Conservation (phyloP, 768 basidiomycete species). For the Russula earlei region DNA sequence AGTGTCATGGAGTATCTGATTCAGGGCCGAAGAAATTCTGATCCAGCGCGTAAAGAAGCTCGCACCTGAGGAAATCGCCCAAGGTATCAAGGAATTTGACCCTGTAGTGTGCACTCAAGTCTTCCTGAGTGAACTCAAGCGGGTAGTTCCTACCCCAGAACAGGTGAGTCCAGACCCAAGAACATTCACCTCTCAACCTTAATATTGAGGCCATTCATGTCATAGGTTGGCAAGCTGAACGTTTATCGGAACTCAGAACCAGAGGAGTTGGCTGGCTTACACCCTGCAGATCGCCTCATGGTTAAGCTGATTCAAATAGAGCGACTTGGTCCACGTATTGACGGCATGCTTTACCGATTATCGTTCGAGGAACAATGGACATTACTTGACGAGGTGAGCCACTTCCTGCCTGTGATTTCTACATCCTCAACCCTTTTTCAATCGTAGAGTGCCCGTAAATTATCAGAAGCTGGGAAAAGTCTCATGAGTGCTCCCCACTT, state of each 20-base stretch:
- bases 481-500: conserved; percentile 78
- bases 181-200: not conserved
- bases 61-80: conserved; percentile 79
- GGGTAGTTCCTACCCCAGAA: conserved; percentile 84
- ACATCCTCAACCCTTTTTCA: conserved; percentile 3
- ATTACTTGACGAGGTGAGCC: conserved; percentile 68
- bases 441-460: conserved; percentile 63
- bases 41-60: conserved; percentile 80
- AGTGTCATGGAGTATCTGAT: not conserved
- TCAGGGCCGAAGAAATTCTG: conserved; percentile 60
- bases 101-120: conserved; percentile 76
- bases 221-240: conserved; percentile 78
- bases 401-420: conserved; percentile 1
- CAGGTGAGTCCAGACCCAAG: too few relatives aligned
- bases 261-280: conserved; percentile 80
- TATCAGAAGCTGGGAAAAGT: conserved; percentile 72
- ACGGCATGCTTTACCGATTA: conserved; percentile 91
- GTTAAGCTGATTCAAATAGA: conserved; percentile 94
- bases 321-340: conserved; percentile 75
- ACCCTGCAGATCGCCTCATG: conserved; percentile 93
- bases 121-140: conserved; percentile 83
- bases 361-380: conserved; percentile 81
- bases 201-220: not conserved
- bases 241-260: conserved; percentile 80
- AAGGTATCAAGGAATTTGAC: conserved; percentile 80